A percentile compares a stretch with the other conserved stretches of the same genome.
Evolutionary conservation across 805 yeast species (phyloP).

Genomic region (Ogataea paradorogensis): DNA sequence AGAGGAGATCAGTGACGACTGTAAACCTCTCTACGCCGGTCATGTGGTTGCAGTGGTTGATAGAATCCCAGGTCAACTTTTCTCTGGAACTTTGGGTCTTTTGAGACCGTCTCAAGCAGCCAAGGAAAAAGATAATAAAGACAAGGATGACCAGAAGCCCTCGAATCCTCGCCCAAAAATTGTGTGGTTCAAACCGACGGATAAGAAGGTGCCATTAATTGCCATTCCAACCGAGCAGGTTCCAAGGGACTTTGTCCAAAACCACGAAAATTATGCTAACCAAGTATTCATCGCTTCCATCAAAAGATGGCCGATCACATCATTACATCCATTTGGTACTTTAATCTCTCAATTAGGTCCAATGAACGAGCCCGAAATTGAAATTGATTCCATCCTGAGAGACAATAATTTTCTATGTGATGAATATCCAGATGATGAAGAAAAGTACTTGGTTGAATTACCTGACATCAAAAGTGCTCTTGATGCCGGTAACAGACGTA

Average conservation of each 20-base stretch:
- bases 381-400: slow-evolving; percentile 83
- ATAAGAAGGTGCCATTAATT: slow-evolving; percentile 93
- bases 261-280: slow-evolving; percentile 77
- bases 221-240: slow-evolving; percentile 99
- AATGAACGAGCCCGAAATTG: slow-evolving; percentile 72
- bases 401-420: slow-evolving; percentile 82
- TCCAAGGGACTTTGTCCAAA: slow-evolving; percentile 91
- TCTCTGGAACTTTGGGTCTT: slow-evolving; percentile 90
- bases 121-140: slow-evolving; percentile 61
- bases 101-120: slow-evolving; percentile 94
- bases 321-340: slow-evolving; percentile 97
- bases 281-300: slow-evolving; percentile 90
- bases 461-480: slow-evolving; percentile 36
- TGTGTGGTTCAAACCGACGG: slow-evolving; percentile 99
- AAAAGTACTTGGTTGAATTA: slow-evolving; percentile 36
- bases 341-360: slow-evolving; percentile 82
- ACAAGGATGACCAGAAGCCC: slow-evolving; percentile 33
- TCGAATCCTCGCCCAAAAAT: slow-evolving; percentile 68
- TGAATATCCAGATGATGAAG: slow-evolving; percentile 57
- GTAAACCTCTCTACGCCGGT: slow-evolving; percentile 93
- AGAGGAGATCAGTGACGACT: slow-evolving; percentile 90
- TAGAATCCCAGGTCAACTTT: slow-evolving; percentile 94
- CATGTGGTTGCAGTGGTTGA: slow-evolving; percentile 98
- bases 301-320: slow-evolving; percentile 98
- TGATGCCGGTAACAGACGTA: slow-evolving; percentile 42